Evolutionary conservation across 495 filamentous ascomycete species (phyloP).

Genomic region (Neurospora tetrasperma): DNA sequence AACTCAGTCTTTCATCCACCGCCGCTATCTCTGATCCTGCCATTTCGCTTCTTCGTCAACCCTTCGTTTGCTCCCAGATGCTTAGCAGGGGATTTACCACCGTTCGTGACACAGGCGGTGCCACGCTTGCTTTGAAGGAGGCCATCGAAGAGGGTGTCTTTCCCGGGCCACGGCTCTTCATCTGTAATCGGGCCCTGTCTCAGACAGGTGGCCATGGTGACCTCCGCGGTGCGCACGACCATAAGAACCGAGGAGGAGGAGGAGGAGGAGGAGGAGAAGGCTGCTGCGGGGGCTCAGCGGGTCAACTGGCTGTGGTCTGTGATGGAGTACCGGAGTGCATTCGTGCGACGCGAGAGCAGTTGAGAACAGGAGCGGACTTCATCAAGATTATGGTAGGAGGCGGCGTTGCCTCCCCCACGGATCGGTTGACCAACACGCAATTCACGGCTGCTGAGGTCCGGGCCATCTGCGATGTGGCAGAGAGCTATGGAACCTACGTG

Average conservation of each 20-base stretch:
- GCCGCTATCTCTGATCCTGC: constrained; percentile 2
- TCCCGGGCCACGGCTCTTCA: constrained; percentile 34
- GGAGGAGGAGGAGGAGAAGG: constrained; percentile 32
- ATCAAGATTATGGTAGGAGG: constrained; percentile 50
- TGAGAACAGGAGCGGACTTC: constrained; percentile 43
- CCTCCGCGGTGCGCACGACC: constrained; percentile 25
- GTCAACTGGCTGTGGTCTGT: constrained; percentile 28
- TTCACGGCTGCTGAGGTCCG: constrained; percentile 43
- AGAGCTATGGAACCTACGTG: constrained; percentile 40
- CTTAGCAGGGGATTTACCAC: constrained; percentile 44
- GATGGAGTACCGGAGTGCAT: constrained; percentile 44
- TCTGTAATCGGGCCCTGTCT: constrained; percentile 26
- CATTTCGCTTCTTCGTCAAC: constrained; percentile 28
- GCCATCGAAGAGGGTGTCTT: constrained; percentile 41
- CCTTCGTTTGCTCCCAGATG: constrained; percentile 38
- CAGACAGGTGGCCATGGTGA: constrained; percentile 51
- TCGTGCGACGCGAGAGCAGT: constrained; percentile 38
- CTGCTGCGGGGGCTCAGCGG: constrained; percentile 29
- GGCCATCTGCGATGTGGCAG: constrained; percentile 38
- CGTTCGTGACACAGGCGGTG: constrained; percentile 43
- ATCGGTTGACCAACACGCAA: constrained; percentile 39
- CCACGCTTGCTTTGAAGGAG: constrained; percentile 38
- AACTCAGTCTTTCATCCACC: constrained; percentile 14
- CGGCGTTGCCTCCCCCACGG: constrained; percentile 43
- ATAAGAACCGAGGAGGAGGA: constrained; percentile 22